These are phyloP conservation scores for Eremothecium coryli DNA, from an alignment of 1,139 yeast species.

Conservation along the genomic window DNA sequence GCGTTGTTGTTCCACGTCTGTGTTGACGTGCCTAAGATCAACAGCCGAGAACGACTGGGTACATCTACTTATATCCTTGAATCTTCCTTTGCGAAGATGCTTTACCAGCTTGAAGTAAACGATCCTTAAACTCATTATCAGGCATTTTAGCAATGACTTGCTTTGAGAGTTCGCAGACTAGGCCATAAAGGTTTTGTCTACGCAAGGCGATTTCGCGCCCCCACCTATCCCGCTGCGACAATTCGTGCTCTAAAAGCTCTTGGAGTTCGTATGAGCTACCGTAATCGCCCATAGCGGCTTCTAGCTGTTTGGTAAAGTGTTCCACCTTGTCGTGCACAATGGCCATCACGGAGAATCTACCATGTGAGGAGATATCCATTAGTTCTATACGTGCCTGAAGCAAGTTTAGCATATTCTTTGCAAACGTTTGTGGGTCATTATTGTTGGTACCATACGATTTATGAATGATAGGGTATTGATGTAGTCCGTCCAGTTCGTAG, in stretches of 20 bases:
- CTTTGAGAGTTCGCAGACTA: conserved; percentile 41
- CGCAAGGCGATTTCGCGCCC: conserved; percentile 38
- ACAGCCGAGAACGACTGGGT: too few species aligned
- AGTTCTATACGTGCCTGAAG: conserved; percentile 40
- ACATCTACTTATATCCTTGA: too few species aligned
- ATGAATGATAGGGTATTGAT: conserved; percentile 50
- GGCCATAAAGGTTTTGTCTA: conserved; percentile 47
- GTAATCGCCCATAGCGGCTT: conserved; percentile 13
- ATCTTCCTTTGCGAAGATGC: too few species aligned
- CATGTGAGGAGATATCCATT: conserved; percentile 38
- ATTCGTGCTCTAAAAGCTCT: conserved; percentile 30
- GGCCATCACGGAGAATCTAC: conserved; percentile 53
- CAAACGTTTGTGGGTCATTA: conserved; percentile 32
- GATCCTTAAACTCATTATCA: conserved; percentile 40
- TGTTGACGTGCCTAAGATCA: too few species aligned
- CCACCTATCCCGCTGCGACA: conserved; percentile 35
- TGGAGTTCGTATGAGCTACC: conserved; percentile 36
- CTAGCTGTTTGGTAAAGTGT: conserved; percentile 6
- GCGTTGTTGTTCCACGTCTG: too few species aligned
- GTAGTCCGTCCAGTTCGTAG: conserved; percentile 63
- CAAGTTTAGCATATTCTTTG: conserved; percentile 37
- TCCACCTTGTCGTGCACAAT: conserved; percentile 45
- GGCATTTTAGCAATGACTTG: conserved; percentile 32
- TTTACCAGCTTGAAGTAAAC: background rate
- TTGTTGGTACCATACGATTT: conserved; percentile 33